phyloP scores from a whole-genome alignment of 371 early-diverging fungal genomes.

The Rhizopus arrhizus region DNA sequence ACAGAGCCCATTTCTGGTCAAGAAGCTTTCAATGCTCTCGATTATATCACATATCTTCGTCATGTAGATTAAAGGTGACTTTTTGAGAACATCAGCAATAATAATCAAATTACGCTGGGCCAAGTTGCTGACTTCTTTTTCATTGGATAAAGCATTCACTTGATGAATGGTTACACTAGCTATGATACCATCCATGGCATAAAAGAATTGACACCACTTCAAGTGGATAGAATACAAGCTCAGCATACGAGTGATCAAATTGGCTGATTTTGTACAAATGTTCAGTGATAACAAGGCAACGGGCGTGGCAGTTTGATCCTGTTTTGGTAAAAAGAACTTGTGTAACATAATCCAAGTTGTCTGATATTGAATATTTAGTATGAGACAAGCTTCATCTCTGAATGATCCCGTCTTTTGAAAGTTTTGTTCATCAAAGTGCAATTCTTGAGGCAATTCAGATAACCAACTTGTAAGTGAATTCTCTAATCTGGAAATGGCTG shows the following conservation, averaged over 20 bases:
- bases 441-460: slow-evolving; percentile 45
- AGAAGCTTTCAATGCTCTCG: slow-evolving; percentile 41
- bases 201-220: slow-evolving; percentile 54
- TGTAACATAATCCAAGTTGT: slow-evolving; percentile 58
- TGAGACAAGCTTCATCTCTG: slow-evolving; percentile 40
- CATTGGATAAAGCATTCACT: slow-evolving; percentile 46
- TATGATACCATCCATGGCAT: slow-evolving; percentile 49
- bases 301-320: slow-evolving; percentile 36
- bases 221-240: slow-evolving; percentile 39
- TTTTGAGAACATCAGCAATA: slow-evolving; percentile 40
- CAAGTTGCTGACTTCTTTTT: slow-evolving; percentile 39
- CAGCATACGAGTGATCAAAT: slow-evolving; percentile 51
- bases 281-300: slow-evolving; percentile 38
- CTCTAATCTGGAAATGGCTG: slow-evolving; percentile 56
- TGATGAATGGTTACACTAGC: slow-evolving; percentile 54
- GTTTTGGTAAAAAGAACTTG: slow-evolving; percentile 51
- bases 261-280: slow-evolving; percentile 41
- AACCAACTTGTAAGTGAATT: slow-evolving; percentile 57
- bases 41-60: slow-evolving; percentile 51
- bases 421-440: slow-evolving; percentile 27
- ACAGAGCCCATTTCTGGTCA: slow-evolving; percentile 24
- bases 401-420: slow-evolving; percentile 45
- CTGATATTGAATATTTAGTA: slow-evolving; percentile 47
- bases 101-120: slow-evolving; percentile 49
- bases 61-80: slow-evolving; percentile 56